Evolutionary conservation across 768 basidiomycete species (phyloP).

Genomic region (Omphalotus guepiniiformis): DNA sequence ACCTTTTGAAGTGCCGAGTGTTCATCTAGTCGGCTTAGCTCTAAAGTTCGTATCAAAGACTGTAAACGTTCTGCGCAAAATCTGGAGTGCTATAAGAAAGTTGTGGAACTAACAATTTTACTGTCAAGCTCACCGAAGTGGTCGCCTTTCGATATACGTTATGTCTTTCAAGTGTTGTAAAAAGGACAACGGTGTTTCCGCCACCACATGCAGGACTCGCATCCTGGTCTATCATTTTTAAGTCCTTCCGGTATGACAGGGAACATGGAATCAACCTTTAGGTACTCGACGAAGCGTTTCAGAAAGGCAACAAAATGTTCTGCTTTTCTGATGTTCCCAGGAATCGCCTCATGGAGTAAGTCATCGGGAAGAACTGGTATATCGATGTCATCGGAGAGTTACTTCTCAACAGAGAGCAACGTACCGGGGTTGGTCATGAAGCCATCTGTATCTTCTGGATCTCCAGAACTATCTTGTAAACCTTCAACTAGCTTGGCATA

Average conservation of each 20-base stretch:
- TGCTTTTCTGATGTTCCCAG: slow-evolving; percentile 97
- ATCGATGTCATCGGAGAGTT: slow-evolving; percentile 4
- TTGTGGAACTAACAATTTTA: slow-evolving; percentile 1
- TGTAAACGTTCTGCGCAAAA: slow-evolving; percentile 97
- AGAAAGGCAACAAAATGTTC: slow-evolving; percentile 99
- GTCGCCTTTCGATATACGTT: slow-evolving; percentile 94
- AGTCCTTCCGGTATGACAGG: slow-evolving; percentile 5
- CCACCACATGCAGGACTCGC: slow-evolving; percentile 98
- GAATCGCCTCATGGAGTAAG: slow-evolving; percentile 90
- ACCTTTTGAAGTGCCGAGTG: slow-evolving; percentile 91
- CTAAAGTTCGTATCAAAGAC: slow-evolving; percentile 88
- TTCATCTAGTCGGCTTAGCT: slow-evolving; percentile 87
- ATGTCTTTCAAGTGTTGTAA: slow-evolving; percentile 98
- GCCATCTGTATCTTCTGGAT: slow-evolving; percentile 61
- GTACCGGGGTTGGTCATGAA: slow-evolving; percentile 88
- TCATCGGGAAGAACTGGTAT: slow-evolving; percentile 87
- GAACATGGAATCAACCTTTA: slow-evolving; percentile 59
- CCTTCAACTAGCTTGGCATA: slow-evolving; percentile 95
- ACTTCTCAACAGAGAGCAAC: slow-evolving; percentile 11
- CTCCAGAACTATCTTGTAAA: slow-evolving; percentile 70
- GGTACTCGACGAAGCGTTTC: slow-evolving; percentile 96
- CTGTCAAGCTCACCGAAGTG: slow-evolving; percentile 65
- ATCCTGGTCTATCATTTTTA: slow-evolving; percentile 73
- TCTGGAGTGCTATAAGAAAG: slow-evolving; percentile 34
- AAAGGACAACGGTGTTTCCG: slow-evolving; percentile 96